Base-by-base conservation (phyloP, 176 grass and related monocot genomes). In the Raddia distichophylla region DNA sequence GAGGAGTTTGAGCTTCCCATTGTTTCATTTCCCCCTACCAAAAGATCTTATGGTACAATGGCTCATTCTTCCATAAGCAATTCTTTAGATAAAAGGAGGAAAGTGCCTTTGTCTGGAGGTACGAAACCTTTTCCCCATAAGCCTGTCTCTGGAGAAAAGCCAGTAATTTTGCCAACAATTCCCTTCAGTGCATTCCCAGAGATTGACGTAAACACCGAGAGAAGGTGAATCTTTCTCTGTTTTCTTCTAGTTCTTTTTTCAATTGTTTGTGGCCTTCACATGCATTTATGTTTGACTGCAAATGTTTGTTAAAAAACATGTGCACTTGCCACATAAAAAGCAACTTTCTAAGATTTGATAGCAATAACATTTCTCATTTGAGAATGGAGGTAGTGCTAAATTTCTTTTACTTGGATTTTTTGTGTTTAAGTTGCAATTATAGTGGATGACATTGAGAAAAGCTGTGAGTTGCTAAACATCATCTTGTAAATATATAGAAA, bases 141-240 rank as follows among this genome's bases (percentile, higher is more conserved):
- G 35, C 13, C 51, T 71, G 43, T 81, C 54, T 59, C 55, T 18
- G 27, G 66, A 46, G 73, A 82, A 66, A 84, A 74, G 70, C 7
- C 58, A 87, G 27, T 46, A 47, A 22, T 69, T 34, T 71, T 17
- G 49, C 27, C 83, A 18, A 60, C 16, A 13, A 74, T 80, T 14
- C 78, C 78, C 54, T 49, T 78, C 32, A 90, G 83, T 60, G 67
- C 83, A 59, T 90, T 90, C 60, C 89, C 89, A 12, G 70, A 80
- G 55, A 75, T 91, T 75, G 84, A 91, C 76, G 74, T 60, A 80
- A 19, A 64, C 68, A 91, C 84, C 5, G 89, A 79, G 71, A 84
- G 22, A 75, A 91, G 76, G 84, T 80, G 70, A 84, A 62, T 43
- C 45, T 87, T 17, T 5, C 20, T 65, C n/a, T 47, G 19, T 72